These are phyloP conservation scores for Dimargaris cristalligena DNA, from an alignment of 192 early-diverging fungal genomes.

Conservation along the genomic window DNA sequence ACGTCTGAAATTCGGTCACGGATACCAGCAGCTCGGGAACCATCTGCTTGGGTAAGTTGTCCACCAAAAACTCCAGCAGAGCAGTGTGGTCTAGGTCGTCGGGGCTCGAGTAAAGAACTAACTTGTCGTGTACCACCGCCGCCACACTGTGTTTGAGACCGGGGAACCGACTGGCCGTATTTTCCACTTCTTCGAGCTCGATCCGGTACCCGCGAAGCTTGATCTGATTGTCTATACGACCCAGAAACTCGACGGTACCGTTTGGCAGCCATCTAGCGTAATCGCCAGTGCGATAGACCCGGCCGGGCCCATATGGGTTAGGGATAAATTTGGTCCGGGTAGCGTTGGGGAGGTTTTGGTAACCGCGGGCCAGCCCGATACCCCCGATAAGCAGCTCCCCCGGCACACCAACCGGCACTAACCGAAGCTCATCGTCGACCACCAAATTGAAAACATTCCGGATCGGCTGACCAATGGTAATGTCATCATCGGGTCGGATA, in stretches of 20 bases:
- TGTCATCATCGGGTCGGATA: neutral
- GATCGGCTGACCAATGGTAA: conserved; percentile 16
- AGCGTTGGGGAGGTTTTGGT: conserved; percentile 18
- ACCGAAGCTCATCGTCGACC: conserved; percentile 11
- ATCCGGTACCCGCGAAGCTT: conserved; percentile 22
- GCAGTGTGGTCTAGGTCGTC: neutral
- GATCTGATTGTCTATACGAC: conserved; percentile 20
- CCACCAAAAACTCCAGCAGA: neutral
- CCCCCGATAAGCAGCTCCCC: conserved; percentile 20
- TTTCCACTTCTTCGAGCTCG: conserved; percentile 18
- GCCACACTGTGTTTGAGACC: conserved; percentile 14
- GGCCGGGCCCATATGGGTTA: conserved; percentile 16
- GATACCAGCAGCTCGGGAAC: neutral
- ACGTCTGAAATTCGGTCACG: neutral
- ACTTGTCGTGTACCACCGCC: conserved; percentile 6
- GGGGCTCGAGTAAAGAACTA: conserved; percentile 18
- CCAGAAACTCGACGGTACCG: conserved; percentile 17
- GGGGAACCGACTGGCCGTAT: conserved; percentile 8
- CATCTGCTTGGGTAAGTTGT: neutral
- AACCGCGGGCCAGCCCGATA: conserved; percentile 18
- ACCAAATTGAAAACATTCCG: conserved; percentile 14
- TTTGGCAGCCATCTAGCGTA: conserved; percentile 14
- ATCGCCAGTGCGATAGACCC: conserved; percentile 22
- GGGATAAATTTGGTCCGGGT: conserved; percentile 16
- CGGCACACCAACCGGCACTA: conserved; percentile 15